Evolutionary conservation across 2,329 filamentous ascomycete species (phyloP).

Genomic region (Cryoendolithus antarcticus): DNA sequence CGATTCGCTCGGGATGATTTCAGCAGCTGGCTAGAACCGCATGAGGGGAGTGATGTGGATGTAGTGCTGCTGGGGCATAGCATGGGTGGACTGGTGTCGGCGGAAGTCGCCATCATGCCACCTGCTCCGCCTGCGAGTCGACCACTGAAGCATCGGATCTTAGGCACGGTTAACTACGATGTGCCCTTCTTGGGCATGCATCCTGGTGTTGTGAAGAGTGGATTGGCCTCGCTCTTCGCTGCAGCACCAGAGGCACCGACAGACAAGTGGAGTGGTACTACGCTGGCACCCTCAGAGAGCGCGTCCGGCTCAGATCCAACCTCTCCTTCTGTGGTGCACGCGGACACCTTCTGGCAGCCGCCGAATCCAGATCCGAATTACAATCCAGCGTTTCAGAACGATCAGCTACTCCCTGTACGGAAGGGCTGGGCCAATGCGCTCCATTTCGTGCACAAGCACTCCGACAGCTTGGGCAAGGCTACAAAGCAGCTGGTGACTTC

Average conservation of each 20-base stretch:
- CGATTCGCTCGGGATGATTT: constrained; percentile 70
- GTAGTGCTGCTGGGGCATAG: constrained; percentile 76
- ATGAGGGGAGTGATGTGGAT: constrained; percentile 63
- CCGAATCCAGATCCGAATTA: constrained; percentile 46
- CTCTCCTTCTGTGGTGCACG: neutral
- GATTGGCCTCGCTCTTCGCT: constrained; percentile 65
- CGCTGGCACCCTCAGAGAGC: neutral
- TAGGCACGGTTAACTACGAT: constrained; percentile 74
- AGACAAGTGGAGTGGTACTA: constrained; percentile 7
- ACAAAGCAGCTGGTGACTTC: constrained; percentile 63
- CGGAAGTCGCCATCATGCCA: constrained; percentile 58
- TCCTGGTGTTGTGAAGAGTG: constrained; percentile 72
- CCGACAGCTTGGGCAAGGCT: constrained; percentile 56
- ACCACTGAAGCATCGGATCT: constrained; percentile 57
- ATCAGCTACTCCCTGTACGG: constrained; percentile 55
- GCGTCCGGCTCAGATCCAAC: neutral
- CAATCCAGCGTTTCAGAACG: constrained; percentile 65
- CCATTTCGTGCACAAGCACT: constrained; percentile 75
- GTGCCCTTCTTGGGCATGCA: constrained; percentile 81
- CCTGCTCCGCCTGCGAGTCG: constrained; percentile 17
- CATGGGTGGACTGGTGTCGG: constrained; percentile 74
- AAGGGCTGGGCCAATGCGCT: constrained; percentile 54
- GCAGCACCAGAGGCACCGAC: constrained; percentile 29
- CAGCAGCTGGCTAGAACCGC: constrained; percentile 67
- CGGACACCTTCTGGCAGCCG: constrained; percentile 18